Evolutionary conservation across 2,329 filamentous ascomycete genomes (phyloP).

Genomic region (Septoria petroselini): DNA sequence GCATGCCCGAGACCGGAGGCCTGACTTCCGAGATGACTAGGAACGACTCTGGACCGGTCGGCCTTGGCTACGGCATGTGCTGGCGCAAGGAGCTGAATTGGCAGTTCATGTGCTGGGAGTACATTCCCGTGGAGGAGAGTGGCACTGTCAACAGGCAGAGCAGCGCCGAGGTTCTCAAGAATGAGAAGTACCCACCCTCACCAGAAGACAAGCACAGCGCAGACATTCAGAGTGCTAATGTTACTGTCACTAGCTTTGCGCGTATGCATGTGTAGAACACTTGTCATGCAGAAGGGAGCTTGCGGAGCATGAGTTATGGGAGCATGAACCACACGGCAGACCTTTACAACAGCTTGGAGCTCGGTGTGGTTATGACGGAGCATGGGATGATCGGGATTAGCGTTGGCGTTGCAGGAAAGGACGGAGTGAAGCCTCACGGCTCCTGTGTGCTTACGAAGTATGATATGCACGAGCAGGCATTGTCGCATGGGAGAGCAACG

Average conservation of each 20-base stretch:
- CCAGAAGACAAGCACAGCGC: constrained; percentile 20
- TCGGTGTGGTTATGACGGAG: constrained; percentile 15
- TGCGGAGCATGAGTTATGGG: constrained; percentile 35
- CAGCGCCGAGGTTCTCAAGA: constrained; percentile 25
- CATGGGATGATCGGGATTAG: constrained; percentile 19
- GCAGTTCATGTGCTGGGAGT: constrained; percentile 80
- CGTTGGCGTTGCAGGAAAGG: constrained; percentile 18
- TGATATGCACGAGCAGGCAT: constrained; percentile 11
- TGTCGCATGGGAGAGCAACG: not conserved
- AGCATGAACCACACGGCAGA: constrained; percentile 26
- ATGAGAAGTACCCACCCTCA: constrained; percentile 27
- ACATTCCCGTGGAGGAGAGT: constrained; percentile 28
- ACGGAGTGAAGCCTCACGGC: constrained; percentile 13
- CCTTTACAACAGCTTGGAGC: constrained; percentile 16
- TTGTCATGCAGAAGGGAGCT: constrained; percentile 32
- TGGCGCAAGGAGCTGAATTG: constrained; percentile 76
- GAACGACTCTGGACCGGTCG: constrained; percentile 37
- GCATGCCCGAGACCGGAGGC: constrained; percentile 78
- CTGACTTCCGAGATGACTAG: constrained; percentile 66
- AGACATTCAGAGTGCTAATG: constrained; percentile 32
- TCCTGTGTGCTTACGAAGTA: constrained; percentile 21
- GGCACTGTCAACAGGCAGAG: constrained; percentile 25
- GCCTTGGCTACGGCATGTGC: constrained; percentile 58
- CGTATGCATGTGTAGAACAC: constrained; percentile 40
- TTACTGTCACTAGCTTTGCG: constrained; percentile 37